Evolutionary conservation across 768 basidiomycete genomes (phyloP).

Genomic region (Leccinum disarticulatum): DNA sequence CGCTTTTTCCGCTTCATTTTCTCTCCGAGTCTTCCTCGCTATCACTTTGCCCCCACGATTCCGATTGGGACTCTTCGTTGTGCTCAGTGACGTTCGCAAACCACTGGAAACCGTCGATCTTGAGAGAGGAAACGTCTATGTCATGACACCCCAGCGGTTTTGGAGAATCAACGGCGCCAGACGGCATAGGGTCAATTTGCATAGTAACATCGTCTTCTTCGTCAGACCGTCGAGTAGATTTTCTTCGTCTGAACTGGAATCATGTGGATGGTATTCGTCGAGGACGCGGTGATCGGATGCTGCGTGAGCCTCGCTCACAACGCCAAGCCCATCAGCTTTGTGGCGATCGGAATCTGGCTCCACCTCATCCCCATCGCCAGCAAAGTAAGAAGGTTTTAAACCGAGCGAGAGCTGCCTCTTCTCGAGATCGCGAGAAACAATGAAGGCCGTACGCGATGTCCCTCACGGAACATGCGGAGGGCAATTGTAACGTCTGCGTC

Average conservation of each 20-base stretch:
- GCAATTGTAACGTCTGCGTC: constrained; percentile 78
- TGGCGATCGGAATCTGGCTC: constrained; percentile 30
- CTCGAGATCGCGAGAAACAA: constrained; percentile 70
- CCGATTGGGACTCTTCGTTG: constrained; percentile 41
- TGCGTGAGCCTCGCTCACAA: constrained; percentile 28
- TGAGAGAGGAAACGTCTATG: constrained; percentile 38
- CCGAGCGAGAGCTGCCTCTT: constrained; percentile 80
- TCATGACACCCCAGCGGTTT: background rate
- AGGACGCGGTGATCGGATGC: constrained; percentile 23
- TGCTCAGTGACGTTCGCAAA: constrained; percentile 39
- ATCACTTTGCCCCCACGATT: constrained; percentile 45
- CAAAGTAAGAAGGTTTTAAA: constrained; percentile 87
- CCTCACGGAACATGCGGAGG: constrained; percentile 79
- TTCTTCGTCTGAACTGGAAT: constrained; percentile 22
- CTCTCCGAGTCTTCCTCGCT: constrained; percentile 19
- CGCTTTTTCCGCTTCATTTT: constrained; percentile 69
- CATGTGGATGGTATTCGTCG: constrained; percentile 6
- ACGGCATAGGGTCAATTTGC: constrained; percentile 13
- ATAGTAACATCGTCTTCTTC: constrained; percentile 21
- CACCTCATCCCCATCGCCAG: constrained; percentile 51
- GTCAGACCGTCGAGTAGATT: constrained; percentile 13
- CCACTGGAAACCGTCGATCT: constrained; percentile 75
- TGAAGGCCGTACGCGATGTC: constrained; percentile 81
- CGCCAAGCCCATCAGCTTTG: constrained; percentile 30
- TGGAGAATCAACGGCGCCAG: background rate